These are phyloP conservation scores for Kockiozyma suomiensis DNA, from an alignment of 805 yeast species.

Conservation along the genomic window DNA sequence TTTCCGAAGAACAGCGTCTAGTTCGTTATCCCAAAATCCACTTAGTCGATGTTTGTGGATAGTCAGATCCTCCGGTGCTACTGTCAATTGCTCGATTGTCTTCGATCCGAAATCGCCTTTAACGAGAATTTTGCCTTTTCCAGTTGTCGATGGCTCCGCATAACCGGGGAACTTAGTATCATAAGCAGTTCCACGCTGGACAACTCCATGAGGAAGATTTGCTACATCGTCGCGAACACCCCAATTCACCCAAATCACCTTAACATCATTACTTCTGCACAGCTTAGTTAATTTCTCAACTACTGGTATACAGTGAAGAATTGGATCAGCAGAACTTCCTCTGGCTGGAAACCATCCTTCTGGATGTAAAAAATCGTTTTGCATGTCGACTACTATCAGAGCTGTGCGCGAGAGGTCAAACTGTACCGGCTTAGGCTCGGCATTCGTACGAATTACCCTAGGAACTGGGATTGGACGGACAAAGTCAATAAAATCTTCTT, in stretches of 20 bases:
- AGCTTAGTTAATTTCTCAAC: conserved; percentile 19
- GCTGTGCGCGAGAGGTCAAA: conserved; percentile 26
- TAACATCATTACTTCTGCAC: conserved; percentile 11
- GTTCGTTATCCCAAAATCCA: conserved; percentile 31
- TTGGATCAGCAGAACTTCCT: conserved; percentile 16
- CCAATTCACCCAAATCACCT: conserved; percentile 33
- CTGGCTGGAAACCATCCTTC: conserved; percentile 31
- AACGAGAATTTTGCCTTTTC: conserved; percentile 25
- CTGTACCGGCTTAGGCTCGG: conserved; percentile 18
- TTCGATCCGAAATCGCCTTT: conserved; percentile 27
- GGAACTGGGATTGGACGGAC: conserved; percentile 23
- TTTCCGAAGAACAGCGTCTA: conserved; percentile 23
- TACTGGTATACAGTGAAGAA: conserved; percentile 15
- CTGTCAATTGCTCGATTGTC: conserved; percentile 22
- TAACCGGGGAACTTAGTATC: conserved; percentile 27
- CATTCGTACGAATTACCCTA: conserved; percentile 14
- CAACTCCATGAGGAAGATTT: conserved; percentile 21
- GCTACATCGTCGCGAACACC: conserved; percentile 28
- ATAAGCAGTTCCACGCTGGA: conserved; percentile 18
- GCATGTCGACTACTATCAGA: conserved; percentile 32
- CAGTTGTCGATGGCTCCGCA: conserved; percentile 20
- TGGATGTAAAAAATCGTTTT: conserved; percentile 30
- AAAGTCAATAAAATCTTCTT: conserved; percentile 13
- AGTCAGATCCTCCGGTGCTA: conserved; percentile 16
- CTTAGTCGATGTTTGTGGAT: conserved; percentile 29